Evolutionary conservation across 1,284 basidiomycete genomes (phyloP), one percentile per base, ranked within the genome.

Genomic region (Tetrapyrgos nigripes): DNA sequence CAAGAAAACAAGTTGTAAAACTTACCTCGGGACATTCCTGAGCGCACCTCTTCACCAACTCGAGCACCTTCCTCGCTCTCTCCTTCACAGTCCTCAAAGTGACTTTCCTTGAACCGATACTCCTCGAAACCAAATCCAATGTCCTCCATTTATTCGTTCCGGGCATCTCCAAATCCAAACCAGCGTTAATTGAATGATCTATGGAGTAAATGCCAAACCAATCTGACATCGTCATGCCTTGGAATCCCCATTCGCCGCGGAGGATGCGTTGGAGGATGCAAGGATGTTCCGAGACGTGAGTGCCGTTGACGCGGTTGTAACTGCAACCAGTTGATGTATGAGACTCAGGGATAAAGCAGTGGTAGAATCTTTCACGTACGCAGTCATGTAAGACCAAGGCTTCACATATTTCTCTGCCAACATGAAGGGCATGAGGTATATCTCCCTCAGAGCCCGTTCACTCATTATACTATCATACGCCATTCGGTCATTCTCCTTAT

Each of bases 381-480:
- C 80, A 57, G 89, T 89, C 86, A 91, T 89, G 68, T 83, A 84
- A 4, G 86, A 79, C 87, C 87, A 90, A 17, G 90, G 90, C 59
- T 85, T 68, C 1, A 88, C 83, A 53, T 86, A 78, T 68, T 88
- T 88, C 71, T 91, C 84, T 0, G 91, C 89, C 45, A 95, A 81
- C 86, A 93, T 91, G 77, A 94, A 94, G 0, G 89, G 88, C 79
- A 89, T 84, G 40, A 94, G 79, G 73, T 94, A 94, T 50, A 95
- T 83, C 71, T 95, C 93, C 27, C 91, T 83, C 45, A 95, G 78
- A 0, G 92, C 88, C 28, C 92, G 84, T 59, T 84, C 80, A 60
- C 81, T 83, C 62, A 90, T 74, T 57, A 88, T 74, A 54, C 83
- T 85, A 66, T 89, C 81, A 64, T 85, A 89, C 4, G 70, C 87